A percentile compares a stretch with the other conserved stretches of the same genome.
phyloP scores from a whole-genome alignment of 208 protist species.

The Naegleria lovaniensis region DNA sequence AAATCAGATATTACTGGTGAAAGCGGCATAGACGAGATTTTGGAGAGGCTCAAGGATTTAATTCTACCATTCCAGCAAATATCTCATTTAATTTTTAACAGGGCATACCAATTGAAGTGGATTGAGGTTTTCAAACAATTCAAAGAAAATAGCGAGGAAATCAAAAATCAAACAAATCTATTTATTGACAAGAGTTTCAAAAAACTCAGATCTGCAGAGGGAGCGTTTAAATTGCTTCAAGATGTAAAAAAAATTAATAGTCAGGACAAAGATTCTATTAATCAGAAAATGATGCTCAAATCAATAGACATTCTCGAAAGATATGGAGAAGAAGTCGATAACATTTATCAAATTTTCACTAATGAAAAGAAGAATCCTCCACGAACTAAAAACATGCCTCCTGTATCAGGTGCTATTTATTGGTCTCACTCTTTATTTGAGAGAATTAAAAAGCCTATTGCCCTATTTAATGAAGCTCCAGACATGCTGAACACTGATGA shows the following conservation, averaged over 20 bases:
- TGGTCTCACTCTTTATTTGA: slow-evolving; percentile 93
- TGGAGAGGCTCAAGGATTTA: slow-evolving; percentile 83
- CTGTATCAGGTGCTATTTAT: slow-evolving; percentile 88
- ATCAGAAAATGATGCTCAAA: slow-evolving; percentile 85
- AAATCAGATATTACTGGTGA: slow-evolving; percentile 88
- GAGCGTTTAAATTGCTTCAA: slow-evolving; percentile 90
- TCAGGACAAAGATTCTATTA: slow-evolving; percentile 65
- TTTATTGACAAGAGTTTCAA: slow-evolving; percentile 97
- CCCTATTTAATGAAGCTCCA: slow-evolving; percentile 82
- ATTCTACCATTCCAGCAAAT: slow-evolving; percentile 86
- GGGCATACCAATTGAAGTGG: slow-evolving; percentile 76
- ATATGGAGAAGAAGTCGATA: slow-evolving; percentile 82
- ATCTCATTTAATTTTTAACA: slow-evolving; percentile 92
- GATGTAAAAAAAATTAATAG: slow-evolving; percentile 88
- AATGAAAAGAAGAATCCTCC: slow-evolving; percentile 77
- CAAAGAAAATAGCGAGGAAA: slow-evolving; percentile 72
- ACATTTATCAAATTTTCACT: slow-evolving; percentile 81
- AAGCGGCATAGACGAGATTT: slow-evolving; percentile 87
- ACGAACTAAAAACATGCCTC: slow-evolving; percentile 90
- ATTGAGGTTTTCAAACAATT: slow-evolving; percentile 82
- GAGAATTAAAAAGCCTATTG: slow-evolving; percentile 89
- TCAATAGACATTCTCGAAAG: slow-evolving; percentile 86
- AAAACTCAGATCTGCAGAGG: slow-evolving; percentile 91
- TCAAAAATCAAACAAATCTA: slow-evolving; percentile 82
- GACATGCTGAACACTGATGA: slow-evolving; percentile 75